Conservation (phyloP, 495 filamentous ascomycete genomes). For the Aspergillus ostianus region DNA sequence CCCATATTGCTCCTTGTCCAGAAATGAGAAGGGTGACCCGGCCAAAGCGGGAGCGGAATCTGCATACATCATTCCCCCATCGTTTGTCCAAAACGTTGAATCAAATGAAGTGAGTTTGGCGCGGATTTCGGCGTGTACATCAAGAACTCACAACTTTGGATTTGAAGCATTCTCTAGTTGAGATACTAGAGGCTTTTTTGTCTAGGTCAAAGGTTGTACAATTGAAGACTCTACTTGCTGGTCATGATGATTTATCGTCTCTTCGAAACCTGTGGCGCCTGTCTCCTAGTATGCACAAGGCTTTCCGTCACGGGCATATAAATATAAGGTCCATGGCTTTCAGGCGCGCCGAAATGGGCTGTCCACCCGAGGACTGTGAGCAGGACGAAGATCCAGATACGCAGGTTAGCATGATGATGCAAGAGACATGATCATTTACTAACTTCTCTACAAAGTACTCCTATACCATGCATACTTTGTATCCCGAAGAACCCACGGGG, state of each 20-base stretch:
- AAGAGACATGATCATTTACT: background rate
- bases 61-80: slow-evolving; percentile 18
- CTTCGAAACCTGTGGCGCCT: slow-evolving; percentile 15
- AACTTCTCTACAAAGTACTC: slow-evolving; percentile 1
- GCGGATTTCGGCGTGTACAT: too few relatives aligned
- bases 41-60: background rate
- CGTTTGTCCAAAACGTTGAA: slow-evolving; percentile 7
- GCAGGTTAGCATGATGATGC: background rate
- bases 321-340: slow-evolving; percentile 1
- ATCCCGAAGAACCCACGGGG: background rate
- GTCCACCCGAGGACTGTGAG: background rate
- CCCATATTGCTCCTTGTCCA: background rate
- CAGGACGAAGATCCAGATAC: background rate
- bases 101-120: slow-evolving; percentile 1
- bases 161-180: background rate
- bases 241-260: background rate
- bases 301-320: slow-evolving; percentile 16
- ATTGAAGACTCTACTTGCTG: background rate
- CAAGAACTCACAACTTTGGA: background rate
- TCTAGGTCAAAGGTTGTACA: background rate
- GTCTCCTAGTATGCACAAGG: slow-evolving; percentile 15
- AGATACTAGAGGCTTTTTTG: slow-evolving; percentile 5
- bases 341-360: background rate
- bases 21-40: background rate
- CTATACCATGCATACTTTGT: background rate